Percentiles rank a stretch among this genome's conserved stretches.
Conservation (phyloP, 75 land plant genomes). For the Chamaecyparis obtusa region DNA sequence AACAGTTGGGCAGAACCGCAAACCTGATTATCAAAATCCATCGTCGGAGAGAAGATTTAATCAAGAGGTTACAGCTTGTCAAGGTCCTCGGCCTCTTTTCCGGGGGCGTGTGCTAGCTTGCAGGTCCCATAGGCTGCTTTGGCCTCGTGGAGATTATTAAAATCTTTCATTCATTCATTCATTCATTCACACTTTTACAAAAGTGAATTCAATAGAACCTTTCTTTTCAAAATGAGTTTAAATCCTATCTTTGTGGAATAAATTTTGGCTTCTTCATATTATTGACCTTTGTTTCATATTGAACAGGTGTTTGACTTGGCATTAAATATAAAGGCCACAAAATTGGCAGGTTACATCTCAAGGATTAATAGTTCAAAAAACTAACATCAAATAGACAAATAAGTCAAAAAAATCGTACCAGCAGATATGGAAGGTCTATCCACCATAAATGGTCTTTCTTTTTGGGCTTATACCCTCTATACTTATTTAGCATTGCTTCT, state of each 20-base stretch:
- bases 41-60: too few relatives aligned
- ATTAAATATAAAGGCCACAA: slow-evolving; percentile 4
- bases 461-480: slow-evolving; percentile 67
- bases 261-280: neutral
- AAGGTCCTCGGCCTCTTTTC: too few relatives aligned
- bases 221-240: neutral
- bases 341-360: neutral
- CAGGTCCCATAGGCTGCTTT: too few relatives aligned
- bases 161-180: too few relatives aligned
- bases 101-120: too few relatives aligned
- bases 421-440: slow-evolving; percentile 80
- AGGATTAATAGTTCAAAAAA: neutral
- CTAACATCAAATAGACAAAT: neutral
- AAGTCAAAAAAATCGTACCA: slow-evolving; percentile 35
- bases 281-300: neutral
- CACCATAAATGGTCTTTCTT: slow-evolving; percentile 84
- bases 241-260: neutral
- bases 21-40: too few relatives aligned
- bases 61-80: too few relatives aligned
- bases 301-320: neutral
- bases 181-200: neutral
- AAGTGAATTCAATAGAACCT: neutral
- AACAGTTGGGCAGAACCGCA: too few relatives aligned
- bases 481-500: slow-evolving; percentile 76
- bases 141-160: too few relatives aligned